Evolutionary conservation across 257 asterid genomes (phyloP).

Genomic region (Asclepias syriaca): DNA sequence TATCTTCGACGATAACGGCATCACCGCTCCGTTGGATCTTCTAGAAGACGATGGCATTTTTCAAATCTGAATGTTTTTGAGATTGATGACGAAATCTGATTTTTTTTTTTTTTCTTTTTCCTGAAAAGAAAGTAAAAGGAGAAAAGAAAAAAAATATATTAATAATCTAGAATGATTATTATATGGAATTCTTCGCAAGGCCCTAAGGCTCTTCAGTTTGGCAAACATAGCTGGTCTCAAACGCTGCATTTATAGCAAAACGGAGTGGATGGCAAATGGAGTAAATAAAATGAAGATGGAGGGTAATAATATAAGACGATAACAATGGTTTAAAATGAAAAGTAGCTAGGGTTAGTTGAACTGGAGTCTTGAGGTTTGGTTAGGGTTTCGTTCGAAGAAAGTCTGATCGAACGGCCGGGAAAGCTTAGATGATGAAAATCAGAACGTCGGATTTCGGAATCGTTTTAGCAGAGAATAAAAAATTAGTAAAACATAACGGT

Average conservation of each 20-base stretch:
- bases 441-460: slow-evolving; percentile 12
- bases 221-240: slow-evolving; percentile 68
- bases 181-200: slow-evolving; percentile 23
- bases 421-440: background rate
- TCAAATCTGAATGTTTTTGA: background rate
- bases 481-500: background rate
- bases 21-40: slow-evolving; percentile 44
- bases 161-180: background rate
- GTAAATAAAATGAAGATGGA: slow-evolving; percentile 20
- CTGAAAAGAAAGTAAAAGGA: too few species aligned
- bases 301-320: slow-evolving; percentile 9
- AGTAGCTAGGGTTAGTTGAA: slow-evolving; percentile 2
- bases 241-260: slow-evolving; percentile 51
- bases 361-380: slow-evolving; percentile 3
- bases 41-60: slow-evolving; percentile 56
- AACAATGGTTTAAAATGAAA: background rate
- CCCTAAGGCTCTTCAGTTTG: slow-evolving; percentile 67
- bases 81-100: too few species aligned
- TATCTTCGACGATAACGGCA: slow-evolving; percentile 27
- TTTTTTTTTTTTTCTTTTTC: too few species aligned
- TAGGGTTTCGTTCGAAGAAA: background rate
- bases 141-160: background rate
- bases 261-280: slow-evolving; percentile 19
- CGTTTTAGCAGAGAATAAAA: background rate
- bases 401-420: slow-evolving; percentile 30